Conservation (phyloP, 257 asterid genomes). For the Striga asiatica region DNA sequence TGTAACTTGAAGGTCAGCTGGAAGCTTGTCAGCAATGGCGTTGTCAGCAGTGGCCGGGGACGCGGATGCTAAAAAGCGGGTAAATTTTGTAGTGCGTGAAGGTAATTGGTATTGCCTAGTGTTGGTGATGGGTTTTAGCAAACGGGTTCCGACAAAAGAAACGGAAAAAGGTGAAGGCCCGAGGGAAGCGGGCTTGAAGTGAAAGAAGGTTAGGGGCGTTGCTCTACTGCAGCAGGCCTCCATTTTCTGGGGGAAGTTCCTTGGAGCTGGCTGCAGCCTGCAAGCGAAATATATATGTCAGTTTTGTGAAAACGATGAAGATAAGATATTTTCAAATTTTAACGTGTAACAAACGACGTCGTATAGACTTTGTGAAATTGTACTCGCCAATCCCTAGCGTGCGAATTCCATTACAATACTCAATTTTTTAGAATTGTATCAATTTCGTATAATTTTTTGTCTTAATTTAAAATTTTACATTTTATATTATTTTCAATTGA, state of each 20-base stretch:
- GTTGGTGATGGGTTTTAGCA: constrained; percentile 29
- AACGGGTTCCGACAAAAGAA: constrained; percentile 11
- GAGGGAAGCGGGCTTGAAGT: constrained; percentile 24
- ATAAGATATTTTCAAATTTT: constrained; percentile 18
- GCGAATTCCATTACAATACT: no score
- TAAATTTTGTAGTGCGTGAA: constrained; percentile 24
- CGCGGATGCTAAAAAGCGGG: constrained; percentile 34
- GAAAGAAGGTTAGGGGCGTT: constrained; percentile 31
- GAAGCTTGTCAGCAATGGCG: constrained; percentile 50
- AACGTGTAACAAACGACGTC: background rate
- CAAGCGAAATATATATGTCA: background rate
- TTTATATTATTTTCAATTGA: no score
- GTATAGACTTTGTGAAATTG: no score
- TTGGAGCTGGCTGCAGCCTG: constrained; percentile 12
- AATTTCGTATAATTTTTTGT: no score
- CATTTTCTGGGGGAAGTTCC: constrained; percentile 25
- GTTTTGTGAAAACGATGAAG: background rate
- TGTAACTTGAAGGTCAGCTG: constrained; percentile 64
- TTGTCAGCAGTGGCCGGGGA: constrained; percentile 29
- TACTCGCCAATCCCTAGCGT: no score
- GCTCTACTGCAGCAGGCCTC: constrained; percentile 39
- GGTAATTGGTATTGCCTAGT: constrained; percentile 12
- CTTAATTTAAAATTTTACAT: no score
- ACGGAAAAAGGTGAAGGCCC: constrained; percentile 17
- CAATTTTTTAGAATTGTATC: no score